Conservation (phyloP, 192 early-diverging fungal genomes). For the Podila horticola region DNA sequence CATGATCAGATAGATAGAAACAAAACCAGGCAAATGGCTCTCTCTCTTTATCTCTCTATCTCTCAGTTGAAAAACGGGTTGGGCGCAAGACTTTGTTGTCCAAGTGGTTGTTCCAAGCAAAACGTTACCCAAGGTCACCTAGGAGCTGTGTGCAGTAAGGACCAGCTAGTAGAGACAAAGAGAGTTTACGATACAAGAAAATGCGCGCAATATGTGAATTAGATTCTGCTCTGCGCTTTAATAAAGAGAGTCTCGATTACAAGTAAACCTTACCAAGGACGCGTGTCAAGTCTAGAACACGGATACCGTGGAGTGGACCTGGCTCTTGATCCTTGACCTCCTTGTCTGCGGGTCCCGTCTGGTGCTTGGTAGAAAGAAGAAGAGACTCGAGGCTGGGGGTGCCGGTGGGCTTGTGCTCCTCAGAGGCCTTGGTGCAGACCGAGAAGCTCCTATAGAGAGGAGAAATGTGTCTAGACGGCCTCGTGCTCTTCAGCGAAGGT, state of each 20-base stretch:
- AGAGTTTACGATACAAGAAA: background rate
- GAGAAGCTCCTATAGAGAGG: too few relatives aligned
- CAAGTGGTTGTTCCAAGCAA: background rate
- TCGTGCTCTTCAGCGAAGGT: too few relatives aligned
- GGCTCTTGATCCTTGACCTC: constrained; percentile 1
- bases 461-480: too few relatives aligned
- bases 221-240: background rate
- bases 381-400: constrained; percentile 4
- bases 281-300: constrained; percentile 79
- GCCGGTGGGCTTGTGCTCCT: background rate
- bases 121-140: constrained; percentile 76
- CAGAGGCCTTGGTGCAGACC: too few relatives aligned
- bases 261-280: constrained; percentile 58
- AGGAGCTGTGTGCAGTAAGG: constrained; percentile 85
- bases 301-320: constrained; percentile 70
- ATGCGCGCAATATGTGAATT: background rate
- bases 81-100: background rate
- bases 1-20: background rate
- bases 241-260: too few relatives aligned
- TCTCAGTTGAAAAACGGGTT: background rate
- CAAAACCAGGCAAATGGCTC: too few relatives aligned
- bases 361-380: constrained; percentile 3
- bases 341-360: background rate
- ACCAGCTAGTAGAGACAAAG: constrained; percentile 60
- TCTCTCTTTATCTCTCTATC: background rate